Conservation (phyloP, 2,329 filamentous ascomycete species). For the Didymella segeticola region DNA sequence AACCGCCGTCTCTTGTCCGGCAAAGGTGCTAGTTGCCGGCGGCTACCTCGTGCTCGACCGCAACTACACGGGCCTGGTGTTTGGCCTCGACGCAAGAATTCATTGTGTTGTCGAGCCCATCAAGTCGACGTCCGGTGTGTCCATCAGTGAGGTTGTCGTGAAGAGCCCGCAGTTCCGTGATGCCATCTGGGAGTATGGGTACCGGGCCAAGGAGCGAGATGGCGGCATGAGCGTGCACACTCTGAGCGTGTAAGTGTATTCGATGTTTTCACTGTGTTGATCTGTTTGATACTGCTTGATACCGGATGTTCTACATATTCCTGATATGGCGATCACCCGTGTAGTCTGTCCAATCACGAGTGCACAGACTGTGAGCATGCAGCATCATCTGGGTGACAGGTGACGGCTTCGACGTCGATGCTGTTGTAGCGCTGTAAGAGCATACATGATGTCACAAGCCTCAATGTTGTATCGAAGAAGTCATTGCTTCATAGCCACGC, state of each 20-base stretch:
- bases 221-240: slow-evolving; percentile 85
- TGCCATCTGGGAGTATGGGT: slow-evolving; percentile 87
- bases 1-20: slow-evolving; percentile 78
- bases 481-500: no score
- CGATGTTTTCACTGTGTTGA: neutral
- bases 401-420: no score
- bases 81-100: slow-evolving; percentile 69
- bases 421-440: no score
- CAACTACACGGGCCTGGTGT: slow-evolving; percentile 76
- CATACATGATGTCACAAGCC: no score
- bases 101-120: slow-evolving; percentile 65
- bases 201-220: slow-evolving; percentile 70
- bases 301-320: slow-evolving; percentile 2
- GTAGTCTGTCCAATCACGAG: slow-evolving; percentile 5
- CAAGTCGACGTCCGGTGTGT: slow-evolving; percentile 66
- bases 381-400: no score
- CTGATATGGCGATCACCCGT: slow-evolving; percentile 2
- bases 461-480: no score
- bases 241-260: slow-evolving; percentile 73
- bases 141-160: slow-evolving; percentile 76
- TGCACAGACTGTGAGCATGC: no score
- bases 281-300: slow-evolving; percentile 4
- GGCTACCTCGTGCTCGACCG: slow-evolving; percentile 95
- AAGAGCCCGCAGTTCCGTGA: slow-evolving; percentile 89
- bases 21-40: slow-evolving; percentile 93